Conservation (phyloP, 2,329 filamentous ascomycete species). For the Bipolaris sorokiniana region DNA sequence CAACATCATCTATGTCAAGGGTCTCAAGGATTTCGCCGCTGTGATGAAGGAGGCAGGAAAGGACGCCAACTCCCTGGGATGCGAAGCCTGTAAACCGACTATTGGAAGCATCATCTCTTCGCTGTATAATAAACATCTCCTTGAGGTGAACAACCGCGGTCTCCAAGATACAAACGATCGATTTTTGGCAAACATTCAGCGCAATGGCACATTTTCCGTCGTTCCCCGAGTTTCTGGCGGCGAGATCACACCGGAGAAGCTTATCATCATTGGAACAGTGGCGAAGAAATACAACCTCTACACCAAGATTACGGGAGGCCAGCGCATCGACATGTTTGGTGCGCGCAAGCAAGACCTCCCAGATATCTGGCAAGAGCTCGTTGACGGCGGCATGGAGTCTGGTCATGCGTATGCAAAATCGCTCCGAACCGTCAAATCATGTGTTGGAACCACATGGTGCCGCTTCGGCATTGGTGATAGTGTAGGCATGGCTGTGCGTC, state of each 20-base stretch:
- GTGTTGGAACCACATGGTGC: constrained; percentile 91
- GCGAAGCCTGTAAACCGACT: constrained; percentile 84
- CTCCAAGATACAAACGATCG: constrained; percentile 91
- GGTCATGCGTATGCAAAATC: constrained; percentile 92
- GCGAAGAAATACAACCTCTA: constrained; percentile 85
- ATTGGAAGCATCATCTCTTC: constrained; percentile 81
- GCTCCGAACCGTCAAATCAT: constrained; percentile 87
- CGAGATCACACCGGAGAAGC: constrained; percentile 85
- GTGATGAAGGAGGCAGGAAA: constrained; percentile 82
- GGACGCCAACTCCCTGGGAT: constrained; percentile 74
- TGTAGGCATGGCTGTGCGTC: constrained; percentile 84
- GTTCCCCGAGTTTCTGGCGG: constrained; percentile 82
- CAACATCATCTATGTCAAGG: constrained; percentile 84
- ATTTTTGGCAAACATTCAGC: constrained; percentile 87
- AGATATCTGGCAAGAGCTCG: constrained; percentile 79
- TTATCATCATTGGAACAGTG: constrained; percentile 82
- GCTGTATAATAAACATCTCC: constrained; percentile 82
- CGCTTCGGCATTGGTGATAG: constrained; percentile 87
- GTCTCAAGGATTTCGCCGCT: constrained; percentile 71
- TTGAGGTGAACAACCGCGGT: constrained; percentile 72
- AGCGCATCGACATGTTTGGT: constrained; percentile 92
- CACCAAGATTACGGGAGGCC: constrained; percentile 90
- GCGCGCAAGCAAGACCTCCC: constrained; percentile 85
- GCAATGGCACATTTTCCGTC: constrained; percentile 89
- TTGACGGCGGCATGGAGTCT: constrained; percentile 86